phyloP scores from a whole-genome alignment of 192 early-diverging fungal genomes.

The Phlyctochytrium arcticum region DNA sequence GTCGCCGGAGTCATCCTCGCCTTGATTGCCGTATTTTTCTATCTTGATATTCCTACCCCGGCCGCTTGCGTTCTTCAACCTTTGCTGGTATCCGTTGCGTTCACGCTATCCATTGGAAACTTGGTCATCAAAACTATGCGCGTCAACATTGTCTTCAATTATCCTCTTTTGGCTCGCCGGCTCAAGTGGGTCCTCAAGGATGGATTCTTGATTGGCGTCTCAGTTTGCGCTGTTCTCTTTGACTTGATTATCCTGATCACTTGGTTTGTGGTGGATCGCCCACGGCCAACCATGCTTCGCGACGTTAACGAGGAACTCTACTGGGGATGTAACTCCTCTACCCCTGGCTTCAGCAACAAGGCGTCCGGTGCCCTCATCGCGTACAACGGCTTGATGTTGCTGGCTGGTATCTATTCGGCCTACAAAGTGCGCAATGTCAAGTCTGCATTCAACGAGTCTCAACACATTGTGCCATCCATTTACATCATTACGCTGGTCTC shows the following conservation, averaged over 20 bases:
- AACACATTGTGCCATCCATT: conserved; percentile 7
- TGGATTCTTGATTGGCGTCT: neutral
- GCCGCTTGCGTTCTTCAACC: conserved; percentile 7
- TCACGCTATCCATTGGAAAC: conserved; percentile 8
- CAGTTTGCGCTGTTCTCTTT: neutral
- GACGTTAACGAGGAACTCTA: neutral
- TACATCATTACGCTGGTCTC: too few species aligned
- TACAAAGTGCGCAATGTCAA: conserved; percentile 12
- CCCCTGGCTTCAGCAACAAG: neutral
- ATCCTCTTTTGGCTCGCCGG: neutral
- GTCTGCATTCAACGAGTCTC: conserved; percentile 13
- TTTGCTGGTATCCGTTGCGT: neutral
- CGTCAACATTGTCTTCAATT: conserved; percentile 5
- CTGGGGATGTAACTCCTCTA: neutral
- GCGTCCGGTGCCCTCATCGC: conserved; percentile 1
- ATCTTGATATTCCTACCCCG: conserved; percentile 5
- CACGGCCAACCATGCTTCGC: neutral
- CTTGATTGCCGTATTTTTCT: conserved; percentile 2
- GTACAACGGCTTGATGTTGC: conserved; percentile 5
- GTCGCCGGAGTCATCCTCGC: conserved; percentile 1
- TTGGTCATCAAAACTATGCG: conserved; percentile 9
- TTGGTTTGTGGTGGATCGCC: conserved; percentile 1
- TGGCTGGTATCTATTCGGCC: neutral
- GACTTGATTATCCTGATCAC: neutral
- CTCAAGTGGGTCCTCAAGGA: neutral